Base-by-base conservation (phyloP, 2,329 filamentous ascomycete species). In the Epicoccum sorghinum region DNA sequence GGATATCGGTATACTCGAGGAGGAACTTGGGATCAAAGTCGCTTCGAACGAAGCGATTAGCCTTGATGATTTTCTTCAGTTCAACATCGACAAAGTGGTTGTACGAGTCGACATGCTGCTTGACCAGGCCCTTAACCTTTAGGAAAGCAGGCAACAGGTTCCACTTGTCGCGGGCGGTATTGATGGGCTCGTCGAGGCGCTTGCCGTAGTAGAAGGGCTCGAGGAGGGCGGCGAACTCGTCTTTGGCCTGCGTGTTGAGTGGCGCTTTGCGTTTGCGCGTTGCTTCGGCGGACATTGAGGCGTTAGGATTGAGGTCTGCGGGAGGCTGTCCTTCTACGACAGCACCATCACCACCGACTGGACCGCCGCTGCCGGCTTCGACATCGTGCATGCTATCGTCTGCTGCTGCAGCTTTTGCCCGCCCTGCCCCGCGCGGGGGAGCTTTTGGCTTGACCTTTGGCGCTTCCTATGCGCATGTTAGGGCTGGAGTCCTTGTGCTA, bases 101-200 rank as follows among this genome's bases (percentile, higher is more conserved):
- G 82, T 96, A 99, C 23, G 95, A 98, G 79, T 99, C 96, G 71
- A 96, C 93, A 75, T 97, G 93, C 80, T 98, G 93, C 76, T 97
- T 97, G 47, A 97, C 93, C 52, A 97, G 81, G 52, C 93, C 93
- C 77, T 99, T 99, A 68, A 97, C 93, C 76, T 97, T 97, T 55
- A 99, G 80, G 75, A 99, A 99, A n/a, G 95, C 95, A 0, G 95
- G 96, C 25, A 99, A 79, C 37, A 99, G 82, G 74, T 98, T 96
- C 86, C 93, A 97, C 82, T 99, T 99, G 79, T 99, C 95, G 69
- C 89, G 65, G 25, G 86, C 86, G 1, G 87, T 89, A 57, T 88
- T 82, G 67, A 90, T 89, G 3, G 86, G 86, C 68, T 89, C 87
- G 0, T 85, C 88, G 51, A 89, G 73, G 44, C 81, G 80, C 71